These are phyloP conservation scores for Nevesoporus exiguus DNA, from an alignment of 768 basidiomycete species.

Conservation along the genomic window DNA sequence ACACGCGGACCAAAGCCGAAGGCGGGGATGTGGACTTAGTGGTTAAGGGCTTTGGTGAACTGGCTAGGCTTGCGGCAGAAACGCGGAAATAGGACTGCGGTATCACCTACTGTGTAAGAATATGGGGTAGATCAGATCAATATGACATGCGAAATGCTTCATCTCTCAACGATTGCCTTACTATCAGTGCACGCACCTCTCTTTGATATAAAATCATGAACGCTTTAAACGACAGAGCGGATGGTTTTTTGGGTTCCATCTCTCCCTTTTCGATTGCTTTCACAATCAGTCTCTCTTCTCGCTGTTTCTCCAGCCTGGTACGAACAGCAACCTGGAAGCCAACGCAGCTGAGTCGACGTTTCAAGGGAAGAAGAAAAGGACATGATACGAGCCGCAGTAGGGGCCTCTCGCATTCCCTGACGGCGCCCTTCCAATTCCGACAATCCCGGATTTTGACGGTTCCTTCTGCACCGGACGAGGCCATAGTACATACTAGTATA, in stretches of 20 bases:
- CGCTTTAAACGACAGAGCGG: slow-evolving; percentile 35
- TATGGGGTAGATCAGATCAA: background rate
- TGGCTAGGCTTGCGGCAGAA: slow-evolving; percentile 33
- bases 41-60: slow-evolving; percentile 47
- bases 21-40: slow-evolving; percentile 61
- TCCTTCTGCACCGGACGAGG: too few relatives aligned
- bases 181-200: too few relatives aligned
- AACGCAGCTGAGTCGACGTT: background rate
- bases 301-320: slow-evolving; percentile 60
- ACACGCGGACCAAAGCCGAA: slow-evolving; percentile 43
- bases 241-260: slow-evolving; percentile 29
- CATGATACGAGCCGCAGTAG: slow-evolving; percentile 51
- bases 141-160: background rate
- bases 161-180: background rate
- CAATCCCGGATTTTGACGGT: too few relatives aligned
- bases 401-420: slow-evolving; percentile 32
- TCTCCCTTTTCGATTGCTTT: slow-evolving; percentile 34
- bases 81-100: background rate
- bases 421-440: too few relatives aligned
- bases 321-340: slow-evolving; percentile 52
- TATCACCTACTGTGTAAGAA: too few relatives aligned
- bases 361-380: too few relatives aligned
- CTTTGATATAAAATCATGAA: slow-evolving; percentile 11
- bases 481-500: too few relatives aligned
- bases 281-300: slow-evolving; percentile 40